A percentile compares a stretch with the other conserved stretches of the same genome.
Conservation (phyloP, 2,329 filamentous ascomycete species). For the Trichoderma koningiopsis region DNA sequence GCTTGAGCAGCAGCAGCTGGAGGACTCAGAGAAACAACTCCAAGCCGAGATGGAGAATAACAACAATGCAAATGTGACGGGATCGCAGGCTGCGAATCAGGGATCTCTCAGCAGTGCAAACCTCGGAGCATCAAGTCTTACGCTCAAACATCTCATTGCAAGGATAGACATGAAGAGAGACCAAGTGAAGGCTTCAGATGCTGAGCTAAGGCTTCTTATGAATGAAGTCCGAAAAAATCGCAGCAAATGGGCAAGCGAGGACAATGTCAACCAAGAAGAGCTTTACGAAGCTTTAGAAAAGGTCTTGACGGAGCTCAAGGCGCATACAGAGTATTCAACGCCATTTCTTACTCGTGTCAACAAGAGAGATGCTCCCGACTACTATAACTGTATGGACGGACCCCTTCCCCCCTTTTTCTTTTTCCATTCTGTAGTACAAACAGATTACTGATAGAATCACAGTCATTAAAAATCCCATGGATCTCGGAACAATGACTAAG, state of each 20-base stretch:
- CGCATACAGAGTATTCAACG: conserved; percentile 95
- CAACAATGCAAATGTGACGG: conserved; percentile 52
- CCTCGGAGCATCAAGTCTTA: conserved; percentile 91
- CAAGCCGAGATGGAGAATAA: conserved; percentile 89
- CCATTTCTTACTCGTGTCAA: conserved; percentile 93
- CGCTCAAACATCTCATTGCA: conserved; percentile 94
- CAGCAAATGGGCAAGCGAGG: conserved; percentile 98
- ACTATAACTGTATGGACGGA: conserved; percentile 75
- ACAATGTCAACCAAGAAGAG: conserved; percentile 96
- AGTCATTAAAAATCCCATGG: conserved; percentile 98
- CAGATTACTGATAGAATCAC: conserved; percentile 33
- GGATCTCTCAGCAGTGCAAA: conserved; percentile 92
- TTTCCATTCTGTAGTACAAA: not conserved
- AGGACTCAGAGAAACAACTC: conserved; percentile 93
- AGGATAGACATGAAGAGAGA: conserved; percentile 92
- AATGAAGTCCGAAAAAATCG: conserved; percentile 97
- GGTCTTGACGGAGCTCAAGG: conserved; percentile 94
- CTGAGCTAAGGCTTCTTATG: conserved; percentile 87
- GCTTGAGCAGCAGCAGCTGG: conserved; percentile 94
- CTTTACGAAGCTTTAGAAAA: conserved; percentile 96
- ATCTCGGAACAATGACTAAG: conserved; percentile 96
- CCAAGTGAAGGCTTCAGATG: conserved; percentile 87
- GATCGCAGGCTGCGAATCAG: conserved; percentile 65
- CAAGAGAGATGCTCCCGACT: conserved; percentile 95
- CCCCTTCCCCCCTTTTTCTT: not conserved